Base-by-base conservation (phyloP, 23 red algal genomes). In the Gracilaria vermiculophylla region DNA sequence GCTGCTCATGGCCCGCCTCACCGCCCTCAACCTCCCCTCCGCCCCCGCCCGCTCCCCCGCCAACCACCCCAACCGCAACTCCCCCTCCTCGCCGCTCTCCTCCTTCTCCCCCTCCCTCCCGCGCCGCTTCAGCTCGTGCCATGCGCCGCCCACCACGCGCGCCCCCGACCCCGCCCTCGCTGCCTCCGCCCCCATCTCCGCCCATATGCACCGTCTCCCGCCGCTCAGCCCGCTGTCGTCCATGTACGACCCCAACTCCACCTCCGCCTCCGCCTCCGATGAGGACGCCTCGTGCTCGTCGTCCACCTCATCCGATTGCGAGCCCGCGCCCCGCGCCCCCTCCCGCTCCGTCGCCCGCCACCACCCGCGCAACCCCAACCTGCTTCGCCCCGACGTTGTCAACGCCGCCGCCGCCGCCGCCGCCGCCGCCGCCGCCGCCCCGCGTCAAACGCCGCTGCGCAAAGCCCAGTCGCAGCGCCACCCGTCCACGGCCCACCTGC, bases 161-260 rank as follows among this genome's bases (percentile, higher is more conserved):
- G 56, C 78, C 78, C 35, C 36, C 34, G 65, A 64, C 33, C 40
- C 55, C 21, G 23, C 27, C 55, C 40, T 36, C 21, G 23, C 27
- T 35, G 15, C 55, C 54, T 5, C 56, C 11, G 14, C 78, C 21
- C 27, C 50, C 7, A 29, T 31, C 0, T 29, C 45, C 53, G 21
- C 50, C 42, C 21, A 62, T 33, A 53, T 70, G 31, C 81, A 57
- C n/a, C 41, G 73, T 33, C 61, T 70, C 33, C 65, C 81, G 35
- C 81, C 81, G 62, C 81, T 86, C 66, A 70, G 61, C 42, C 81
- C 81, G 32, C 66, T 86, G 0, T 86, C 81, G 17, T 86, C 81
- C 81, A 56, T 70, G 44, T 86, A 74, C 41, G 81, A 86, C 29
- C 62, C 81, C 31, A 41, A 64, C 41, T 86, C 81, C 24, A 31